These are phyloP conservation scores for Rutstroemia sydowiana DNA, from an alignment of 2,329 filamentous ascomycete genomes.

Conservation along the genomic window DNA sequence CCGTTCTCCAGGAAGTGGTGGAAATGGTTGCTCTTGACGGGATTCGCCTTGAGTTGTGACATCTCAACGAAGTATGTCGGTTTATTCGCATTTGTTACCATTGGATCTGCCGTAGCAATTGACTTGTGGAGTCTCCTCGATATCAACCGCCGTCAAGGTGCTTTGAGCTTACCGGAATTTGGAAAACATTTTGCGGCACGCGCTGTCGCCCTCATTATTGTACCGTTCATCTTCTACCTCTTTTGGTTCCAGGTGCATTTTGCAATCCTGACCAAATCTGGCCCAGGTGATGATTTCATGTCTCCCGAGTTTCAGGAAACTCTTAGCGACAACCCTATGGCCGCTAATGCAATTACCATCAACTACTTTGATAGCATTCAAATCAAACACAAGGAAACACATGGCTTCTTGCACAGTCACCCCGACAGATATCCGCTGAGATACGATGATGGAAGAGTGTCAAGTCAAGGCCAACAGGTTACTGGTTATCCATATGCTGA, in stretches of 20 bases:
- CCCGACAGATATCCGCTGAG: conserved; percentile 80
- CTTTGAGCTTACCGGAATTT: conserved; percentile 73
- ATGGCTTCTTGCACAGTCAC: conserved; percentile 92
- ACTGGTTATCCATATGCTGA: conserved; percentile 98
- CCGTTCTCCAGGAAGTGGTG: conserved; percentile 96
- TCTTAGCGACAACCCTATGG: conserved; percentile 88
- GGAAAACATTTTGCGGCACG: conserved; percentile 85
- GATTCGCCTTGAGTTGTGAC: conserved; percentile 90
- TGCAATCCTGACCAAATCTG: conserved; percentile 76
- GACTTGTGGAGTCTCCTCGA: conserved; percentile 94
- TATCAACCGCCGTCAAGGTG: conserved; percentile 74
- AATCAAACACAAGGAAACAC: conserved; percentile 94
- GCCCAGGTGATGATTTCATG: conserved; percentile 98
- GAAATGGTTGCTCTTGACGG: conserved; percentile 97
- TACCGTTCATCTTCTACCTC: conserved; percentile 95
- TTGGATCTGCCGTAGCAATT: conserved; percentile 86
- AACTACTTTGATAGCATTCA: conserved; percentile 86
- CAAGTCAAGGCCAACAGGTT: conserved; percentile 95
- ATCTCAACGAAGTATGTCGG: conserved; percentile 99
- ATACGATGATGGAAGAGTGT: conserved; percentile 95
- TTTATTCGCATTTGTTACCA: conserved; percentile 92
- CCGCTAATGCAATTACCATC: conserved; percentile 75
- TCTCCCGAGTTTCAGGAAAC: conserved; percentile 97
- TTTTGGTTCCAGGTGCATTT: conserved; percentile 99
- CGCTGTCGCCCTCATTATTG: conserved; percentile 74